phyloP scores from a whole-genome alignment of 306 rosid genomes.

The Alnus glutinosa region DNA sequence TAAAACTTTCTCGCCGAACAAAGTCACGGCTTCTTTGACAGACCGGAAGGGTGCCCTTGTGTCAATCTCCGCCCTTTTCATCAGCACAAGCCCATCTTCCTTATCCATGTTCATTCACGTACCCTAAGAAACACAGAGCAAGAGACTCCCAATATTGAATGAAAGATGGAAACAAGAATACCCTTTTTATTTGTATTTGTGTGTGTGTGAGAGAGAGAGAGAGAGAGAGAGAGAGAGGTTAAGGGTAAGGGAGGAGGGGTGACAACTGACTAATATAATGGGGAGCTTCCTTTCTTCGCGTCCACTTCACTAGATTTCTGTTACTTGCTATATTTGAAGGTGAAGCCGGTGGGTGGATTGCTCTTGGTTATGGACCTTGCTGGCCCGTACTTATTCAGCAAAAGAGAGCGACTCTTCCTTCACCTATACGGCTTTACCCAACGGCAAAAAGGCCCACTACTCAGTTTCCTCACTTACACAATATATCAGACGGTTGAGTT shows the following conservation, averaged over 20 bases:
- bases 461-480: neutral
- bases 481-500: neutral
- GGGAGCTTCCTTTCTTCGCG: conserved; percentile 94
- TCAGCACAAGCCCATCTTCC: conserved; percentile 34
- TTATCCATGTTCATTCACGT: conserved; percentile 36
- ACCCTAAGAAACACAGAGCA: neutral
- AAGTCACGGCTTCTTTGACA: conserved; percentile 81
- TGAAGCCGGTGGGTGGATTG: conserved; percentile 54
- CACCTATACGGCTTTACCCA: conserved; percentile 21
- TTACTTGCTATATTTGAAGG: conserved; percentile 28
- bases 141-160: neutral
- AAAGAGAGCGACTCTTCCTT: conserved; percentile 46
- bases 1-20: conserved; percentile 77
- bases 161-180: conserved; percentile 2
- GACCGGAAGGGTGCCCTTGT: conserved; percentile 77
- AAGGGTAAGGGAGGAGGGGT: conserved; percentile 11
- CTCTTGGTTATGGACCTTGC: conserved; percentile 20
- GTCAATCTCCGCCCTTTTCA: conserved; percentile 75
- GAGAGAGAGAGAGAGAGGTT: conserved; percentile 19
- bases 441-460: conserved; percentile 13
- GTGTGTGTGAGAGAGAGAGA: conserved; percentile 10
- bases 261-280: conserved; percentile 7
- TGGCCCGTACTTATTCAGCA: conserved; percentile 21
- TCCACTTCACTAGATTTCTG: conserved; percentile 97
- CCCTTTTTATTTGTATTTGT: neutral